These are phyloP conservation scores for Suillus weaverae DNA, from an alignment of 768 basidiomycete species.

Conservation along the genomic window DNA sequence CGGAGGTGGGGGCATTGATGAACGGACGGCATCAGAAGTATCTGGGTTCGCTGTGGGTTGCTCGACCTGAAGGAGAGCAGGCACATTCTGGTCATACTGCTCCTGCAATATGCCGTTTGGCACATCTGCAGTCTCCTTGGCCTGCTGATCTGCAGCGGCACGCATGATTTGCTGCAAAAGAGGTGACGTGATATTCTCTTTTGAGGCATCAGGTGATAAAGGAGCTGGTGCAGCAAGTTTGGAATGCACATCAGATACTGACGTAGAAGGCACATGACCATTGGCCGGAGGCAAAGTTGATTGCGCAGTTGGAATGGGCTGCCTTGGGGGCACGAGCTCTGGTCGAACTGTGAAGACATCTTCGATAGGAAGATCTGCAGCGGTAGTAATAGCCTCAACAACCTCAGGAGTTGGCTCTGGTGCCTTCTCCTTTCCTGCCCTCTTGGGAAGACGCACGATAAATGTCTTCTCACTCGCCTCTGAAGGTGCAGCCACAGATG, in stretches of 20 bases:
- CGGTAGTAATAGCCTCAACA: slow-evolving; percentile 25
- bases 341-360: slow-evolving; percentile 62
- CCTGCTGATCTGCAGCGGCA: slow-evolving; percentile 11
- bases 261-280: not conserved
- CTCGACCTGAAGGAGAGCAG: slow-evolving; percentile 32
- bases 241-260: not conserved
- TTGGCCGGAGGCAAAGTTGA: slow-evolving; percentile 29
- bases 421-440: slow-evolving; percentile 37
- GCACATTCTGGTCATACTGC: slow-evolving; percentile 27
- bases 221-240: slow-evolving; percentile 13
- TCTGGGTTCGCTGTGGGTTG: slow-evolving; percentile 23
- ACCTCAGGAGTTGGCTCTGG: slow-evolving; percentile 18
- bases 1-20: slow-evolving; percentile 42
- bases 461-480: slow-evolving; percentile 48
- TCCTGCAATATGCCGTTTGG: slow-evolving; percentile 24
- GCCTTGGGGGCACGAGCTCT: slow-evolving; percentile 37
- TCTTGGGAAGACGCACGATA: slow-evolving; percentile 56
- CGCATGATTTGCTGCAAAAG: slow-evolving; percentile 11
- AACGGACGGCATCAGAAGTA: slow-evolving; percentile 29
- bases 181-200: slow-evolving; percentile 9
- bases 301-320: slow-evolving; percentile 21
- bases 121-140: slow-evolving; percentile 12
- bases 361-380: slow-evolving; percentile 45
- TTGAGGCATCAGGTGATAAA: slow-evolving; percentile 12
- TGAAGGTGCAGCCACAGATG: slow-evolving; percentile 25